Conservation (phyloP, 768 basidiomycete genomes). For the Pulveroboletus sp. region DNA sequence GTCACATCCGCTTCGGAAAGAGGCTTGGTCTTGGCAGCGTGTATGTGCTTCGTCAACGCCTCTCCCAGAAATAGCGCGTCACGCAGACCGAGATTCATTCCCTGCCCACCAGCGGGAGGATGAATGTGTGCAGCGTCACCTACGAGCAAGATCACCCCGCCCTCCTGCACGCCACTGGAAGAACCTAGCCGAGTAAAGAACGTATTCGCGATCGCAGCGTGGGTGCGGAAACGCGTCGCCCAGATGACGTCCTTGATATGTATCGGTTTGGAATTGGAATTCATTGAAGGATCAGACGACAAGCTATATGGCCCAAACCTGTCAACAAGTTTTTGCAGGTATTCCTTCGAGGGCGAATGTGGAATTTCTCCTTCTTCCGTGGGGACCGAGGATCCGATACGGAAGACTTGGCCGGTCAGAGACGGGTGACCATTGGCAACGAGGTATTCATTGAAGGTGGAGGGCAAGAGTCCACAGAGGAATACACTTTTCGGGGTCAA, state of each 20-base stretch:
- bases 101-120: conserved; percentile 52
- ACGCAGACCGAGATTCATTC: conserved; percentile 55
- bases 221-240: conserved; percentile 44
- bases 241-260: conserved; percentile 37
- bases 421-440: conserved; percentile 5
- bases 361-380: conserved; percentile 33
- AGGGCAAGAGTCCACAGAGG: conserved; percentile 36
- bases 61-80: conserved; percentile 46
- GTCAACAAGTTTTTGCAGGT: conserved; percentile 41
- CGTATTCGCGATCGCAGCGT: conserved; percentile 39
- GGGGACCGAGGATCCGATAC: conserved; percentile 40
- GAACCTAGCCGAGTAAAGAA: background rate
- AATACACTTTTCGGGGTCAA: conserved; percentile 31
- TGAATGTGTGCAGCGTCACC: conserved; percentile 21
- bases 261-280: conserved; percentile 26
- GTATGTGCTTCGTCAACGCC: conserved; percentile 36
- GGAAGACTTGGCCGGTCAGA: conserved; percentile 26
- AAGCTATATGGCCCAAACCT: conserved; percentile 34
- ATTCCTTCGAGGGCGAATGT: conserved; percentile 34
- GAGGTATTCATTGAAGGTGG: conserved; percentile 19
- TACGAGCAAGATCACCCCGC: conserved; percentile 26
- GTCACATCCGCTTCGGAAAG: conserved; percentile 25
- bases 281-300: conserved; percentile 33
- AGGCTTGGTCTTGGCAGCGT: conserved; percentile 4
- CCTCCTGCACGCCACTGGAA: conserved; percentile 1